Evolutionary conservation across 2,329 filamentous ascomycete species (phyloP).

Genomic region (Chrysoporthe austroafricana): DNA sequence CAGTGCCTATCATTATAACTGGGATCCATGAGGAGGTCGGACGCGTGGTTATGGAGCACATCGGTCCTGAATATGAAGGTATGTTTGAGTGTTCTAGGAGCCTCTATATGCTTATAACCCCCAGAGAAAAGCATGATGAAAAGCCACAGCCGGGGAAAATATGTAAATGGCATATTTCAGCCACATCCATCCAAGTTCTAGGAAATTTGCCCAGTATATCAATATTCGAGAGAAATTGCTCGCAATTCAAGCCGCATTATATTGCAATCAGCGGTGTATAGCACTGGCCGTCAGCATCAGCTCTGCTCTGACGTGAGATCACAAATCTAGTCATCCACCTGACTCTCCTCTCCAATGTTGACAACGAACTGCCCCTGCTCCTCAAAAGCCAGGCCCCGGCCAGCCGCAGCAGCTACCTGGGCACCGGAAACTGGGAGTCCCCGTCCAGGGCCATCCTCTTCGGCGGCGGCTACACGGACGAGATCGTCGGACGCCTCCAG

Average conservation of each 20-base stretch:
- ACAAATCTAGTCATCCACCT: conserved; percentile 6
- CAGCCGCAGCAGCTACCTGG: neutral
- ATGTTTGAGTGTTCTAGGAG: neutral
- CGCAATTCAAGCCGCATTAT: too few relatives aligned
- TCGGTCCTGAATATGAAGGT: conserved; percentile 5
- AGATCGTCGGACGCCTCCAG: neutral
- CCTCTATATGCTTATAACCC: neutral
- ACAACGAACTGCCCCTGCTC: neutral
- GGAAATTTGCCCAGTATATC: too few relatives aligned
- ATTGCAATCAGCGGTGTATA: too few relatives aligned
- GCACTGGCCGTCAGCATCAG: too few relatives aligned
- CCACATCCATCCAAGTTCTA: too few relatives aligned
- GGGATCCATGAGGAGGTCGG: neutral
- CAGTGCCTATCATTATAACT: neutral
- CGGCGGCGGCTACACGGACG: conserved; percentile 9
- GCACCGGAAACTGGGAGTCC: conserved; percentile 4
- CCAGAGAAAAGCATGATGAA: neutral
- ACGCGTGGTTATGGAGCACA: neutral
- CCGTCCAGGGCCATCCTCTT: conserved; percentile 3
- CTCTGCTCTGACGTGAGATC: neutral
- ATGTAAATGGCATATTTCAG: neutral
- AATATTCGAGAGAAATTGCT: too few relatives aligned
- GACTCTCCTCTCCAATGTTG: neutral
- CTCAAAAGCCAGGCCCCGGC: neutral
- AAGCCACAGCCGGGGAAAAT: neutral